Conservation (phyloP, 1,139 yeast genomes). For the Yamadazyma aaseri region DNA sequence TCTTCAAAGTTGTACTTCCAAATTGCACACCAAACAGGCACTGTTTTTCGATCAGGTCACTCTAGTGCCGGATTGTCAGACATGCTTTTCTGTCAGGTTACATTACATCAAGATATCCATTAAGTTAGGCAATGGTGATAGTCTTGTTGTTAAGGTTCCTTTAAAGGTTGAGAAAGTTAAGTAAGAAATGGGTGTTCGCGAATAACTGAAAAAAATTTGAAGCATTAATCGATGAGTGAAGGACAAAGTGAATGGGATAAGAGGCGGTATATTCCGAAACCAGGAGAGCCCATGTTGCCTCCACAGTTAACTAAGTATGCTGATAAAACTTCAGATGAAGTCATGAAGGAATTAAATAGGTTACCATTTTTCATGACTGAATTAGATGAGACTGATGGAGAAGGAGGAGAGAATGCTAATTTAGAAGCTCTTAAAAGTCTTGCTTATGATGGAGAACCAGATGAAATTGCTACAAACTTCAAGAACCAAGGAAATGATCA, state of each 20-base stretch:
- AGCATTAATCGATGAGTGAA: slow-evolving; percentile 1
- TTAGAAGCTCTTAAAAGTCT: slow-evolving; percentile 88
- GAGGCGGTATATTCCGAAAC: slow-evolving; percentile 62
- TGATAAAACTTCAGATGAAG: slow-evolving; percentile 70
- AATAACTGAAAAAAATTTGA: too few relatives aligned
- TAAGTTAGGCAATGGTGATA: slow-evolving; percentile 32
- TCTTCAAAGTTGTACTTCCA: slow-evolving; percentile 25
- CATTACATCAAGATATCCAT: slow-evolving; percentile 41
- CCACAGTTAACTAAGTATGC: slow-evolving; percentile 75
- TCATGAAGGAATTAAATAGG: slow-evolving; percentile 74
- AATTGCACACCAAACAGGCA: slow-evolving; percentile 18
- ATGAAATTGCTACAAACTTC: slow-evolving; percentile 86
- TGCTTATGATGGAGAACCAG: slow-evolving; percentile 95
- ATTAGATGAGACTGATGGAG: slow-evolving; percentile 74
- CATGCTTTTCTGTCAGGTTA: slow-evolving; percentile 52
- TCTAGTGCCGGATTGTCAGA: slow-evolving; percentile 57
- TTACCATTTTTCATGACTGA: slow-evolving; percentile 95
- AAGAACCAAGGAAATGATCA: slow-evolving; percentile 92
- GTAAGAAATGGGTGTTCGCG: background rate
- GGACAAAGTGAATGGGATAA: slow-evolving; percentile 47
- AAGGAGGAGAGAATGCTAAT: slow-evolving; percentile 70
- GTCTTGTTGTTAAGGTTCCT: slow-evolving; percentile 38
- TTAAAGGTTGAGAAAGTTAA: slow-evolving; percentile 19
- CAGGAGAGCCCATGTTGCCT: slow-evolving; percentile 79
- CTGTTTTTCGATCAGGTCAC: slow-evolving; percentile 36